Base-by-base conservation (phyloP, 1,284 basidiomycete genomes). In the Nidula niveotomentosa region DNA sequence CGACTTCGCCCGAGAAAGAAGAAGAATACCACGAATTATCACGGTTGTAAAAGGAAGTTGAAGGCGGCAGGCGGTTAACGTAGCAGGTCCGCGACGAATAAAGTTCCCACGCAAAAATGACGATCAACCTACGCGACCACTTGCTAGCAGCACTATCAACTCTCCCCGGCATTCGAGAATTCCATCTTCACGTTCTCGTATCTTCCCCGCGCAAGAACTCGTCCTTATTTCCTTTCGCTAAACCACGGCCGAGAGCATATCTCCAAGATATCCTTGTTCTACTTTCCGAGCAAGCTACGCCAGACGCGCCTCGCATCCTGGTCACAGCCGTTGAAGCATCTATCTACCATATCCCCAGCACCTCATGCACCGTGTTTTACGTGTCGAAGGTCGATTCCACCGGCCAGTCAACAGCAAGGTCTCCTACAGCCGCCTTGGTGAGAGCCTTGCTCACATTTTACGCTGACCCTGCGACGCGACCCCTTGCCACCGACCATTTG, bases 311-410 rank as follows among this genome's bases (percentile, higher is more conserved):
- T 4, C 78, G 80, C 47, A 73, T 92, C 13, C 73, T 94, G 44
- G 84, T 93, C 33, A 81, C 87, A 6, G 96, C 89, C 1, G 81
- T 98, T 58, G 94, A 96, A 65, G 91, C 88, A 0, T 83, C 78
- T 53, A 73, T 98, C 35, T 98, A 94, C 77, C 84, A 85, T 46
- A 66, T 92, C 49, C 89, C 90, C 3, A 63, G 81, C 2, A 88
- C 89, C 1, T 80, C 79, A 1, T 83, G 81, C 53, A 86, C 85
- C 1, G 81, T 99, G 36, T 74, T 99, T 18, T 98, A 98, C 71
- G 80, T 98, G 48, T 92, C 93, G 50, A 99, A 99, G 72, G 86
- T 98, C 53, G 97, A 98, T 69, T 88, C 94, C 10, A 94, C 94
- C 0, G 96, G 96, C 0, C 93, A 92, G 60, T 84, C 78, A 0